Base-by-base conservation (phyloP, 2,329 filamentous ascomycete species). In the Byssothecium circinans region DNA sequence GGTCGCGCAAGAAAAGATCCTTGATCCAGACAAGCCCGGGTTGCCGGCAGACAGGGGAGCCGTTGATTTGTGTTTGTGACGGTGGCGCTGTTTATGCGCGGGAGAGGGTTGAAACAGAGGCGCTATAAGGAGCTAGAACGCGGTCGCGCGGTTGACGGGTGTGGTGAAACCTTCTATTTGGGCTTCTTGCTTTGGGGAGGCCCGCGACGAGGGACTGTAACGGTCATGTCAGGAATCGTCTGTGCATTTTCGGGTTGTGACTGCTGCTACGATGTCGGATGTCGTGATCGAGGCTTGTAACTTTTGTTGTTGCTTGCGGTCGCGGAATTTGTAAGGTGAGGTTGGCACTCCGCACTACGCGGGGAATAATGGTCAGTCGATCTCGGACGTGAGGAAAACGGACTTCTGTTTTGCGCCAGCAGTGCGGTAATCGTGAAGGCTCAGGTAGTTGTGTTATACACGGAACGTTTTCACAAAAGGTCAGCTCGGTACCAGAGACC, bases 161-260 rank as follows among this genome's bases (percentile, higher is more conserved):
- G 33, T 50, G 37, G 47, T 50, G 47, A 50, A 50, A 50, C 47
- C 22, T n/a, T 12, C 14, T 11, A 20, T 4, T 25, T 22, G 11
- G 23, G 5, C 12, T 6, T 8, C 14, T 4, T 22, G 18, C 22
- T 15, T 23, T 33, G 8, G 17, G n/a, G 32, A 20, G 4, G 19
- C 25, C 29, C 27, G 20, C n/a, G n/a, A n/a, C n/a, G n/a, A n/a
- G n/a, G n/a, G n/a, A n/a, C 17, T 25, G 18, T 11, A 39, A 44
- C 18, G 22, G 22, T 33, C 10, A 30, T 27, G 4, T 8, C 25
- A 12, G 14, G 15, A 8, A 8, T 39, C 11, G 18, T 37, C 8
- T 33, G 18, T 17, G 20, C 17, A 11, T 12, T 23, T 39, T 30
- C 30, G 12, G 15, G 41, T 33, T 27, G 6, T n/a, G n/a, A n/a